Conservation (phyloP, 495 filamentous ascomycete genomes). For the Aspergillus hancockii region DNA sequence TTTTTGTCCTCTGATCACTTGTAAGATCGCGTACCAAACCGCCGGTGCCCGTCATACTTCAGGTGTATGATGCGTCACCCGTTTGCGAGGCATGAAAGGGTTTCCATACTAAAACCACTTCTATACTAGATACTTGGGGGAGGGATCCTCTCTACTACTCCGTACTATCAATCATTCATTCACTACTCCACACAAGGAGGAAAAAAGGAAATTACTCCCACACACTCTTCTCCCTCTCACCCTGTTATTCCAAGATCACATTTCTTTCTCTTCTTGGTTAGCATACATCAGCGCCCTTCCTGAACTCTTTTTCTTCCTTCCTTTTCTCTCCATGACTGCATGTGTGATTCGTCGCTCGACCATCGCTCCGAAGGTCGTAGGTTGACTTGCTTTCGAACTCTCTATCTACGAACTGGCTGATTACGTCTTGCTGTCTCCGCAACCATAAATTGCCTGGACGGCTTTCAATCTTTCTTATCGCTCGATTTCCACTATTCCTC, state of each 20-base stretch:
- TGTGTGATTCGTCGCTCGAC: slow-evolving; percentile 19
- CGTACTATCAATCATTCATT: background rate
- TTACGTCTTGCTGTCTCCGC: slow-evolving; percentile 5
- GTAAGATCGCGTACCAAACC: slow-evolving; percentile 3
- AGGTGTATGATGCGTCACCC: background rate
- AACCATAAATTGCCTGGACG: background rate
- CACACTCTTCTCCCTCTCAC: background rate
- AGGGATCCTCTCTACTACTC: background rate
- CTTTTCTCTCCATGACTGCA: slow-evolving; percentile 21
- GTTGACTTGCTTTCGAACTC: slow-evolving; percentile 11
- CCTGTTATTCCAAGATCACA: slow-evolving; percentile 1
- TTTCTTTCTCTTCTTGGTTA: slow-evolving; percentile 11
- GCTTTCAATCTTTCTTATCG: background rate
- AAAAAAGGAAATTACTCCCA: slow-evolving; percentile 1
- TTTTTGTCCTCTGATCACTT: background rate
- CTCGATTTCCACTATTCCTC: background rate
- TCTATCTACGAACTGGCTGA: background rate
- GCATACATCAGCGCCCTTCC: slow-evolving; percentile 11
- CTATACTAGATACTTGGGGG: background rate
- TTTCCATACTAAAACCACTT: background rate
- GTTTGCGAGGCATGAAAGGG: background rate
- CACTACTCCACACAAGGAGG: slow-evolving; percentile 6
- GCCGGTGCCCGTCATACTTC: slow-evolving; percentile 1
- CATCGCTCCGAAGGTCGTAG: slow-evolving; percentile 19
- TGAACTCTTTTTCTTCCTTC: background rate